Evolutionary conservation across 805 yeast species (phyloP).

Genomic region (Pichia cabralensis): DNA sequence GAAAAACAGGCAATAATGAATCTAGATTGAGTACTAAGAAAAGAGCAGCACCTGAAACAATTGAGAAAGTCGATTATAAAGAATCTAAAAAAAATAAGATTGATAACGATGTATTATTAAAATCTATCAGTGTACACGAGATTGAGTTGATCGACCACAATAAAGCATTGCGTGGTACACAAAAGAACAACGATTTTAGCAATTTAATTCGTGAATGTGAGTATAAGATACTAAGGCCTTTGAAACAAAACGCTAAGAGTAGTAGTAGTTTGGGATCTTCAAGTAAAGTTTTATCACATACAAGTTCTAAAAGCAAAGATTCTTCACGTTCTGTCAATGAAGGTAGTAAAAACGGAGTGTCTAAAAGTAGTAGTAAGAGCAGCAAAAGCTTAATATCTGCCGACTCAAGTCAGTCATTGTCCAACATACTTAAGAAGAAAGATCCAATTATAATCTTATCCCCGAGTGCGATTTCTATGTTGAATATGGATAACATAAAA

Average conservation of each 20-base stretch:
- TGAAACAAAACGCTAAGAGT: constrained; percentile 1
- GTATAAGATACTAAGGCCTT: constrained; percentile 36
- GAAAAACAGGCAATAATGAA: too few relatives aligned
- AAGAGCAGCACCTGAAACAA: background rate
- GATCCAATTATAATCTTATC: constrained; percentile 71
- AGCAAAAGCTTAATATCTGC: too few relatives aligned
- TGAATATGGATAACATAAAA: constrained; percentile 57
- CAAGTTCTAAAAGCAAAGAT: constrained; percentile 1
- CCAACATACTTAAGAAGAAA: constrained; percentile 18
- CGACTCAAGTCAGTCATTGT: too few relatives aligned
- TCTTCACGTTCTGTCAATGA: background rate
- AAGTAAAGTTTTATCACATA: constrained; percentile 8
- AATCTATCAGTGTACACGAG: constrained; percentile 32
- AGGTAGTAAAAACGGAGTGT: background rate
- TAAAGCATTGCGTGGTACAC: constrained; percentile 39
- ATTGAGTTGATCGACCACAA: constrained; percentile 38
- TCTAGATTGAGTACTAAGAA: constrained; percentile 3
- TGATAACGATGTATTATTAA: constrained; percentile 40
- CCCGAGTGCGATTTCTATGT: constrained; percentile 67
- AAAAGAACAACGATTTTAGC: constrained; percentile 55
- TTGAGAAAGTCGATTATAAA: constrained; percentile 6
- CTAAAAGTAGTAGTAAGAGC: too few relatives aligned
- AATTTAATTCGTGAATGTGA: constrained; percentile 60
- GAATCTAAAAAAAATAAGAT: constrained; percentile 18
- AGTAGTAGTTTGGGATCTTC: background rate